These are phyloP conservation scores for Lepidopterella palustris DNA, from an alignment of 495 filamentous ascomycete genomes.

Conservation along the genomic window DNA sequence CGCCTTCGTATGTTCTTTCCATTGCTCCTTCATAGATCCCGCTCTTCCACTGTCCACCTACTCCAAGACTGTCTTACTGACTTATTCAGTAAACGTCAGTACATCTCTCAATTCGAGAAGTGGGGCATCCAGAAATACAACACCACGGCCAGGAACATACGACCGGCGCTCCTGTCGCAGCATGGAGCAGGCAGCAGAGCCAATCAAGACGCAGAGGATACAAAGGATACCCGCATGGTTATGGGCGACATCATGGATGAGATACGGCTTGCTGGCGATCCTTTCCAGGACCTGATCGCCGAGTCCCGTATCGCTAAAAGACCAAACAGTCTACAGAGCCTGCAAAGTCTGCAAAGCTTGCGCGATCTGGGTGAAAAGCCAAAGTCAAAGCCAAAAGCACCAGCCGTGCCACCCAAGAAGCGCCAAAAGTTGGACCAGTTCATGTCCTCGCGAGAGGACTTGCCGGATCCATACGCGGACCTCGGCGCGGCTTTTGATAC, in stretches of 20 bases:
- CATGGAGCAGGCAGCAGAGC: neutral
- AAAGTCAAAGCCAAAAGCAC: no score
- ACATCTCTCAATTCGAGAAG: neutral
- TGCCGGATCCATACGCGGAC: neutral
- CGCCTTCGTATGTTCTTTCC: neutral
- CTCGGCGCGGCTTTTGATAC: neutral
- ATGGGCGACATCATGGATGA: constrained; percentile 12
- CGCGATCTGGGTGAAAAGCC: constrained; percentile 8
- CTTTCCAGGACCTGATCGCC: neutral
- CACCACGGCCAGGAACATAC: neutral
- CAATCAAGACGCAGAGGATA: neutral
- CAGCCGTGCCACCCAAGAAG: constrained; percentile 21
- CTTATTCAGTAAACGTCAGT: neutral
- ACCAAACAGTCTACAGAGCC: constrained; percentile 17
- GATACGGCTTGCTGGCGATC: neutral
- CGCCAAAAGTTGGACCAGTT: constrained; percentile 10
- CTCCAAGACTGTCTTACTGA: neutral
- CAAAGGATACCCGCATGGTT: neutral
- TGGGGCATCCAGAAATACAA: neutral
- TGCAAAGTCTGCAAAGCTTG: constrained; percentile 12
- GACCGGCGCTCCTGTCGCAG: neutral
- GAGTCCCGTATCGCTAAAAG: constrained; percentile 1
- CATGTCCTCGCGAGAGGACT: constrained; percentile 4
- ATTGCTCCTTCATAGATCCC: neutral
- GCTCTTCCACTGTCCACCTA: neutral